Percentiles rank a stretch among this genome's conserved stretches.
phyloP scores from a whole-genome alignment of 169 alveolate species.

The Babesia microti region DNA sequence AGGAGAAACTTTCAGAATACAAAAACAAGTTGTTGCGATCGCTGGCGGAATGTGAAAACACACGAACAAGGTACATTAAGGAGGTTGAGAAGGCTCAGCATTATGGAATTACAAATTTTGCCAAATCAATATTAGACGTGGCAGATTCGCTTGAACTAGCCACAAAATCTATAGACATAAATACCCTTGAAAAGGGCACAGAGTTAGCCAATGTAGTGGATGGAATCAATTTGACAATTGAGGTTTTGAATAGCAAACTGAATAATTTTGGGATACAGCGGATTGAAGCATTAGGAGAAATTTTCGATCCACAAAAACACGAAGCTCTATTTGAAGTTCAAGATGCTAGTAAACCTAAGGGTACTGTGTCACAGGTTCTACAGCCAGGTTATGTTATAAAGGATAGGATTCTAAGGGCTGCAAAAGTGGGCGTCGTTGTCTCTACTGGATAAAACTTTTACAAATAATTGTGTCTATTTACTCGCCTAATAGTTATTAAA shows the following conservation, averaged over 20 bases:
- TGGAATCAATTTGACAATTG: conserved; percentile 77
- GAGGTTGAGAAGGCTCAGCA: conserved; percentile 63
- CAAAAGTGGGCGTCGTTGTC: conserved; percentile 51
- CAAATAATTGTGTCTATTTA: too few relatives aligned
- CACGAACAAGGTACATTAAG: conserved; percentile 54
- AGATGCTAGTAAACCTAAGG: conserved; percentile 64
- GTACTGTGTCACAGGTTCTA: conserved; percentile 72
- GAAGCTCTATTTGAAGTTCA: conserved; percentile 81
- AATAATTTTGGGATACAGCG: conserved; percentile 68
- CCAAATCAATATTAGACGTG: conserved; percentile 77
- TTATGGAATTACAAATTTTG: conserved; percentile 73
- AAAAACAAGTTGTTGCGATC: conserved; percentile 59
- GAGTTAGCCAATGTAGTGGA: conserved; percentile 44
- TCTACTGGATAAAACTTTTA: too few relatives aligned
- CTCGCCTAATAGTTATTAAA: too few relatives aligned
- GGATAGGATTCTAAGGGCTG: conserved; percentile 72
- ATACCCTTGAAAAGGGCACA: conserved; percentile 15
- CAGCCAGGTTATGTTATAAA: conserved; percentile 80
- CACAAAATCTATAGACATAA: conserved; percentile 45
- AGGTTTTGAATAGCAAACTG: conserved; percentile 67
- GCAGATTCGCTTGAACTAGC: conserved; percentile 77
- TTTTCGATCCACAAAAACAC: conserved; percentile 79
- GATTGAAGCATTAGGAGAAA: conserved; percentile 70
- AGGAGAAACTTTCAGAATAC: conserved; percentile 40
- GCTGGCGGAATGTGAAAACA: conserved; percentile 68